A percentile compares a stretch with the other conserved stretches of the same genome.
Evolutionary conservation across 2,329 filamentous ascomycete species (phyloP).

Genomic region (Colletotrichum sp.): DNA sequence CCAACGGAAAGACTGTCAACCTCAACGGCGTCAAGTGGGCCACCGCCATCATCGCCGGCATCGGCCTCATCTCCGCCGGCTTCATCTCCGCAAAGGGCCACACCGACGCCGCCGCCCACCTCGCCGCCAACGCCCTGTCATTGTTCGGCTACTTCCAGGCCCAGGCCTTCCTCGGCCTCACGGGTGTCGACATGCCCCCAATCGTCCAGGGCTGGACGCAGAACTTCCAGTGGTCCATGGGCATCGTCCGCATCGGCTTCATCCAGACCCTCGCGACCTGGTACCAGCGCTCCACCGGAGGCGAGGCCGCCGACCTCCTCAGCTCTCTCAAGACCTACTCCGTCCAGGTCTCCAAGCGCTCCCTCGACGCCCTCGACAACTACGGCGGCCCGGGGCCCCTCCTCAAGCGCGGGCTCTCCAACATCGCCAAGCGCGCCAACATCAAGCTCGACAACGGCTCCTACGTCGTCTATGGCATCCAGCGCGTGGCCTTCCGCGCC

Average conservation of each 20-base stretch:
- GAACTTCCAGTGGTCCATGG: conserved; percentile 99
- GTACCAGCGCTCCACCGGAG: conserved; percentile 94
- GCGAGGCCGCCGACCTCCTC: conserved; percentile 79
- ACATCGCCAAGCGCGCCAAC: conserved; percentile 58
- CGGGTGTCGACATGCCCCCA: conserved; percentile 79
- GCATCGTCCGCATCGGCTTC: conserved; percentile 85
- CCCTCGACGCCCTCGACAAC: conserved; percentile 38
- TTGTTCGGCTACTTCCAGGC: conserved; percentile 95
- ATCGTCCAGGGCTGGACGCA: conserved; percentile 94
- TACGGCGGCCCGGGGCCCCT: conserved; percentile 32
- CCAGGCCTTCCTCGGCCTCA: conserved; percentile 89
- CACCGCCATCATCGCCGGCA: conserved; percentile 84
- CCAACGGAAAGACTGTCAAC: conserved; percentile 92
- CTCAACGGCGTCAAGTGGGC: conserved; percentile 88
- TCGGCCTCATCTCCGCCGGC: conserved; percentile 84
- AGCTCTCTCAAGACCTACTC: conserved; percentile 76
- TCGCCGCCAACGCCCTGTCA: conserved; percentile 90
- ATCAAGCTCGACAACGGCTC: conserved; percentile 58
- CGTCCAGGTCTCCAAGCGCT: conserved; percentile 77
- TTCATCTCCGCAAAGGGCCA: conserved; percentile 90
- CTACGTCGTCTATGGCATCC: conserved; percentile 77
- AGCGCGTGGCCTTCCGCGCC: conserved; percentile 86
- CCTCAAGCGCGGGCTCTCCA: conserved; percentile 49
- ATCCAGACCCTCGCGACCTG: conserved; percentile 89
- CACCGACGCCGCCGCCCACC: conserved; percentile 91